Evolutionary conservation across 306 rosid genomes (phyloP).

Genomic region (Quercus mongolica): DNA sequence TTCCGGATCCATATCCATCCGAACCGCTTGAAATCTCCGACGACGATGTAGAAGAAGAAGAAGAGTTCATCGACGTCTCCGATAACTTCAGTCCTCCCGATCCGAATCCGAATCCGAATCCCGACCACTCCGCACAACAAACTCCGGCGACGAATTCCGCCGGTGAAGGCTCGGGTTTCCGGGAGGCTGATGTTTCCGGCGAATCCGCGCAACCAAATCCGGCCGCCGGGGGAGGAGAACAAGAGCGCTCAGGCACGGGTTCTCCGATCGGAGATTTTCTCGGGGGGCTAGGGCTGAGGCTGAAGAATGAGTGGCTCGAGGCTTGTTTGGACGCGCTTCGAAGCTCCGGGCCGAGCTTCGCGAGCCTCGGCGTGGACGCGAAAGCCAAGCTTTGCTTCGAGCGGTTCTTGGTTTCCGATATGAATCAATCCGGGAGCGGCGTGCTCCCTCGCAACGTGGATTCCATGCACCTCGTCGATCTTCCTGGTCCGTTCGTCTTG

Average conservation of each 20-base stretch:
- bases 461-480: constrained; percentile 66
- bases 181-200: no score
- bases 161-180: no score
- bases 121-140: no score
- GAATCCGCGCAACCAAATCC: not conserved
- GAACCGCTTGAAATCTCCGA: constrained; percentile 57
- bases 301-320: constrained; percentile 60
- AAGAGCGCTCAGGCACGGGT: constrained; percentile 12
- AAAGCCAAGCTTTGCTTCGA: constrained; percentile 74
- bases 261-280: constrained; percentile 61
- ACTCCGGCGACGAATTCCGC: no score
- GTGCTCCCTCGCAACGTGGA: constrained; percentile 64
- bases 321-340: constrained; percentile 47
- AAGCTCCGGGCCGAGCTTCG: constrained; percentile 37
- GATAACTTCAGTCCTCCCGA: constrained; percentile 44
- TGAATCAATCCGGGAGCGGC: constrained; percentile 63
- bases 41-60: constrained; percentile 16
- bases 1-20: constrained; percentile 18
- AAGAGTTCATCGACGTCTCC: constrained; percentile 58
- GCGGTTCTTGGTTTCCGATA: constrained; percentile 64
- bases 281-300: constrained; percentile 45
- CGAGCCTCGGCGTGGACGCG: constrained; percentile 37
- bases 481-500: constrained; percentile 78
- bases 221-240: not conserved
- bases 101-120: not conserved